A percentile compares a stretch with the other conserved stretches of the same genome.
Conservation (phyloP, 2,329 filamentous ascomycete species). For the Hypoxylon sp. region DNA sequence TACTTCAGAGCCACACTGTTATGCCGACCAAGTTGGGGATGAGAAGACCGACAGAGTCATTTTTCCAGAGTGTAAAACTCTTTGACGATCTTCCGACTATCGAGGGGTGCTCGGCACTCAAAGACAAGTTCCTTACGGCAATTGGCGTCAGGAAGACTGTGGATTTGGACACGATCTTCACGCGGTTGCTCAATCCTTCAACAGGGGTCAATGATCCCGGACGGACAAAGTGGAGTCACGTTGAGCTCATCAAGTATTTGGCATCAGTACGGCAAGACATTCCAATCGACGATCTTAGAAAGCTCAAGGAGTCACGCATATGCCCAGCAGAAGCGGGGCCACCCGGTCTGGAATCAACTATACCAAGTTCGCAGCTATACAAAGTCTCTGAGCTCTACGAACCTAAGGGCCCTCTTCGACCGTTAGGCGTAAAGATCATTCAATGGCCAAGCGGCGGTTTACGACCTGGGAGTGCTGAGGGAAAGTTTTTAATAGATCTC, state of each 20-base stretch:
- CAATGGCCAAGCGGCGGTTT: conserved; percentile 85
- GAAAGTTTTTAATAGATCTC: conserved; percentile 78
- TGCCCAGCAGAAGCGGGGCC: conserved; percentile 82
- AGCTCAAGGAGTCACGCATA: conserved; percentile 82
- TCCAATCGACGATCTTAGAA: conserved; percentile 83
- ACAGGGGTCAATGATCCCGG: conserved; percentile 65
- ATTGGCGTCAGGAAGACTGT: conserved; percentile 96
- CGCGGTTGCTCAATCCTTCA: conserved; percentile 79
- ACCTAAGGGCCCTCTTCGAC: conserved; percentile 78
- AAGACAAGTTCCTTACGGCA: conserved; percentile 88
- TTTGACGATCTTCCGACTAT: conserved; percentile 94
- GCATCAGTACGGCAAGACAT: conserved; percentile 93
- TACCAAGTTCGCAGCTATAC: conserved; percentile 71
- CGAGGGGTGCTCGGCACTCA: conserved; percentile 81
- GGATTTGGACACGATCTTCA: conserved; percentile 93
- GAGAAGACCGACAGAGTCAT: conserved; percentile 86
- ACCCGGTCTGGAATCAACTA: conserved; percentile 67
- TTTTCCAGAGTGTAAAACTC: conserved; percentile 92
- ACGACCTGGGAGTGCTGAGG: conserved; percentile 77
- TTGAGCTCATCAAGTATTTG: conserved; percentile 95
- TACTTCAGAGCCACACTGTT: conserved; percentile 78
- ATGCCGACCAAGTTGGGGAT: conserved; percentile 94
- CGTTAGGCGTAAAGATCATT: conserved; percentile 80
- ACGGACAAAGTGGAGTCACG: conserved; percentile 84
- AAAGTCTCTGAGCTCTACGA: conserved; percentile 86